Percentiles rank a stretch among this genome's conserved stretches.
phyloP scores from a whole-genome alignment of 345 rosid genomes.

The Hibiscus tridactylites region DNA sequence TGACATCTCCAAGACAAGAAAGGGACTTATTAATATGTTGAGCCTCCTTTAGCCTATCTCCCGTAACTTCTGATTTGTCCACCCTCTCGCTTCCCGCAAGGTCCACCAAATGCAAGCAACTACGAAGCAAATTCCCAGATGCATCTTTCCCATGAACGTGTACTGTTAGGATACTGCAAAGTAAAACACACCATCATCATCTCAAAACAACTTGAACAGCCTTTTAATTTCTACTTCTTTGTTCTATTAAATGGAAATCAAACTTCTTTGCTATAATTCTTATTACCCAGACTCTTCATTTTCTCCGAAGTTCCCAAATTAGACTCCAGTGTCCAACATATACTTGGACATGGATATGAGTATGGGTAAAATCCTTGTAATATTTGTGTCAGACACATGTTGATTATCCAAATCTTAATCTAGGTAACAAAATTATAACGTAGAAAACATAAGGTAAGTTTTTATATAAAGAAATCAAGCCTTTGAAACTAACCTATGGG shows the following conservation, averaged over 20 bases:
- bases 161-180: constrained; percentile 66
- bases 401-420: too few species aligned
- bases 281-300: neutral
- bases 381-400: too few species aligned
- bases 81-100: constrained; percentile 97
- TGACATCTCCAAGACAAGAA: constrained; percentile 90
- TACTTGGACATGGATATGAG: neutral
- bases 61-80: constrained; percentile 89
- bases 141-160: constrained; percentile 75
- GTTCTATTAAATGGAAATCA: neutral
- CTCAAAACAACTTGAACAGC: neutral
- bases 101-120: constrained; percentile 93
- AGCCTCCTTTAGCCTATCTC: constrained; percentile 90
- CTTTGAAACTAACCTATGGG: constrained; percentile 61
- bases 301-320: neutral
- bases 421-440: too few species aligned
- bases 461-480: neutral
- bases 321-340: neutral
- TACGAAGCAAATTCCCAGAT: constrained; percentile 56
- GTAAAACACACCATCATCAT: constrained; percentile 10
- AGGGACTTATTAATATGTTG: constrained; percentile 87
- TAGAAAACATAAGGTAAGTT: neutral
- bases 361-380: too few species aligned
- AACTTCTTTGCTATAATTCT: neutral
- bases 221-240: neutral